A percentile compares a stretch with the other conserved stretches of the same genome.
Conservation (phyloP, 768 basidiomycete species). For the Boletus huronensis region DNA sequence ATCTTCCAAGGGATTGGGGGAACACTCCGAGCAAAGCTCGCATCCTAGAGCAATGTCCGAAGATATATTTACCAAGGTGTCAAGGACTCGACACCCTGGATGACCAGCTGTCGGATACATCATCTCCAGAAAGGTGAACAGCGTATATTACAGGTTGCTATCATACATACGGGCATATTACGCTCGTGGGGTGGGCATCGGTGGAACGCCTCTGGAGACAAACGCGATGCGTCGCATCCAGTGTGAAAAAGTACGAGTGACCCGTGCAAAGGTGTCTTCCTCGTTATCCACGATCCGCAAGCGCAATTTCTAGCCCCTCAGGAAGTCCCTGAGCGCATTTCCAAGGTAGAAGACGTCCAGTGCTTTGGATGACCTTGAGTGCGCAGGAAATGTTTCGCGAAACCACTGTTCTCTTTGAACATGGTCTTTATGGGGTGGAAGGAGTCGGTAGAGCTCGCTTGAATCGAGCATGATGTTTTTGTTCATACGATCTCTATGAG, state of each 20-base stretch:
- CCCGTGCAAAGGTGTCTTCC: background rate
- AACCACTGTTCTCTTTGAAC: background rate
- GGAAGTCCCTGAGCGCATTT: background rate
- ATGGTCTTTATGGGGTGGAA: background rate
- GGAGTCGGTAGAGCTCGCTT: no score
- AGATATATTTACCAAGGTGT: no score
- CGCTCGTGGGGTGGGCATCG: slow-evolving; percentile 4
- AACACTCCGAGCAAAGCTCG: no score
- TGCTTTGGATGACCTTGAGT: no score
- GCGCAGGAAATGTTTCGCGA: background rate
- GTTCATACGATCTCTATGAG: background rate
- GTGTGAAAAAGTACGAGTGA: slow-evolving; percentile 6
- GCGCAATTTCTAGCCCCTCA: slow-evolving; percentile 7
- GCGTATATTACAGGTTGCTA: background rate
- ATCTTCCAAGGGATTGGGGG: no score
- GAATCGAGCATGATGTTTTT: background rate
- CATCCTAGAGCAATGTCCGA: no score
- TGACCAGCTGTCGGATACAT: no score
- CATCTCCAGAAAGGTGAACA: no score
- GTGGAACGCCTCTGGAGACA: slow-evolving; percentile 13
- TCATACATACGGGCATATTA: background rate
- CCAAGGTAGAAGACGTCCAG: background rate
- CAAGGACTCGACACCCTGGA: no score
- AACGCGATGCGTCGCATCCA: slow-evolving; percentile 17
- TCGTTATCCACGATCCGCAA: background rate